Percentiles rank a stretch among this genome's conserved stretches.
Conservation (phyloP, 1,284 basidiomycete species). For the Boletellus deceptivus region DNA sequence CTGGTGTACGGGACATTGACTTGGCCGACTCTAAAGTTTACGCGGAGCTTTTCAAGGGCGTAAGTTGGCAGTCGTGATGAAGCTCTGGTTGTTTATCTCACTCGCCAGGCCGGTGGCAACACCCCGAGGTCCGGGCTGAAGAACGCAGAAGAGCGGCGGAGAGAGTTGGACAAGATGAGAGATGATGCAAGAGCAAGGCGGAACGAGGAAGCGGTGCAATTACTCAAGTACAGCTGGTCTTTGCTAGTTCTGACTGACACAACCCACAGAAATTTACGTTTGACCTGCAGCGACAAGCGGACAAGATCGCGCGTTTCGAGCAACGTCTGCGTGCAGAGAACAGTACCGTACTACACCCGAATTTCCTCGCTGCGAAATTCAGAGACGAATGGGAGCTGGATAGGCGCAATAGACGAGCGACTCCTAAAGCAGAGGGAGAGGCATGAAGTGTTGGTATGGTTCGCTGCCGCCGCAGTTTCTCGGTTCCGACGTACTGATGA, state of each 20-base stretch:
- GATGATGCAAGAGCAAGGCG: slow-evolving; percentile 66
- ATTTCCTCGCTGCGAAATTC: slow-evolving; percentile 63
- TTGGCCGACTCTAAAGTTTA: slow-evolving; percentile 61
- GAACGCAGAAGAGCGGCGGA: slow-evolving; percentile 67
- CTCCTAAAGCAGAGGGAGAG: slow-evolving; percentile 32
- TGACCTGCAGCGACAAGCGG: slow-evolving; percentile 65
- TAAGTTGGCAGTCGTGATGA: slow-evolving; percentile 33
- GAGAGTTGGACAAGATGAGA: slow-evolving; percentile 66
- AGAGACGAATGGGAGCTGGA: slow-evolving; percentile 45
- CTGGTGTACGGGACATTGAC: slow-evolving; percentile 57
- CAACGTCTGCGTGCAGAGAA: slow-evolving; percentile 48
- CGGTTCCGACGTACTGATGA: slow-evolving; percentile 15
- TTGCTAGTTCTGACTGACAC: slow-evolving; percentile 6
- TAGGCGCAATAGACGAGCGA: slow-evolving; percentile 24
- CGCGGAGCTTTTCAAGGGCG: slow-evolving; percentile 62
- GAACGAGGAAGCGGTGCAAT: slow-evolving; percentile 51
- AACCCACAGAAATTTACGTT: slow-evolving; percentile 54
- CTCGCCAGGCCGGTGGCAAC: slow-evolving; percentile 42
- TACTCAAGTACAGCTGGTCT: background rate
- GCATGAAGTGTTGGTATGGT: slow-evolving; percentile 20
- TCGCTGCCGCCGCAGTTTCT: background rate
- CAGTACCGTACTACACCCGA: slow-evolving; percentile 61
- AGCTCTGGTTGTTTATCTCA: slow-evolving; percentile 1
- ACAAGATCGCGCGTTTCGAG: slow-evolving; percentile 68
- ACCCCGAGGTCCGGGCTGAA: slow-evolving; percentile 60